phyloP scores from a whole-genome alignment of 129 eudicot species.

The Gnaphalium uliginosum region DNA sequence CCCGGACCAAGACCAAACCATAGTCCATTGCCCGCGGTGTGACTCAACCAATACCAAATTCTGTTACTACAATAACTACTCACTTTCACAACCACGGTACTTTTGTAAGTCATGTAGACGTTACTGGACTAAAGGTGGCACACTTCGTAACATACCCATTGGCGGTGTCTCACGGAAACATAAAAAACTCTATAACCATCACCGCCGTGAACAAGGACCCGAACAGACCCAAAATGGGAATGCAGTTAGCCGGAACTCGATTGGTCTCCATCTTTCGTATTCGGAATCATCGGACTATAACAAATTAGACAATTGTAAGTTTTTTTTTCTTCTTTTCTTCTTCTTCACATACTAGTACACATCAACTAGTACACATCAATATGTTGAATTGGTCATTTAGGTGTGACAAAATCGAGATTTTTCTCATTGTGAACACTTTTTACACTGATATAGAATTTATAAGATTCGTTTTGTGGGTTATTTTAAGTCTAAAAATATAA shows the following conservation, averaged over 20 bases:
- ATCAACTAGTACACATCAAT: too few species aligned
- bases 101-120: slow-evolving; percentile 89
- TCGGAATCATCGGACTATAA: slow-evolving; percentile 35
- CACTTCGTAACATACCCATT: slow-evolving; percentile 85
- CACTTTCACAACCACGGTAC: slow-evolving; percentile 87
- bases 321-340: background rate
- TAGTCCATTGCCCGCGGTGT: slow-evolving; percentile 78
- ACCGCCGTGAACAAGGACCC: background rate
- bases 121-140: slow-evolving; percentile 97
- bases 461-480: too few species aligned
- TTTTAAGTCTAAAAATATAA: too few species aligned
- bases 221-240: background rate
- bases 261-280: slow-evolving; percentile 50
- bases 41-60: slow-evolving; percentile 87
- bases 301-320: slow-evolving; percentile 7
- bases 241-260: slow-evolving; percentile 14
- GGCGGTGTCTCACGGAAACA: slow-evolving; percentile 85
- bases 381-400: too few species aligned
- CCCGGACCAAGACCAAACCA: slow-evolving; percentile 41
- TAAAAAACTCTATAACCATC: slow-evolving; percentile 38
- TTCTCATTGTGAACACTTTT: too few species aligned
- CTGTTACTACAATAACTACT: slow-evolving; percentile 97
- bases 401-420: too few species aligned
- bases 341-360: too few species aligned
- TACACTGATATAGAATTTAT: too few species aligned